Evolutionary conservation across 83 land plant genomes (phyloP), one percentile per base, ranked within the genome.

Genomic region (Thuja plicata): DNA sequence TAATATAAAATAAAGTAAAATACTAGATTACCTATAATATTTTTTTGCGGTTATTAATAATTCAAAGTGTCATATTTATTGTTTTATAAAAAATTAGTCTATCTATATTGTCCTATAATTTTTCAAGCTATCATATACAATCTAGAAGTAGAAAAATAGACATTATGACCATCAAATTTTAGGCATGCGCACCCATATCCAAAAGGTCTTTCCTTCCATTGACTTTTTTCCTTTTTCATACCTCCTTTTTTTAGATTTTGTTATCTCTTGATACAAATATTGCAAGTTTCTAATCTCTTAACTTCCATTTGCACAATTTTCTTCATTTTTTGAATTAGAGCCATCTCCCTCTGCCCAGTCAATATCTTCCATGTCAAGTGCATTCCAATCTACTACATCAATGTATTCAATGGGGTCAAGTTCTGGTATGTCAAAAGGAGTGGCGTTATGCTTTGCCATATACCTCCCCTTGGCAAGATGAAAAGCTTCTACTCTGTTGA

Each of bases 401-500:
- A 91, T 92, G 89, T 90, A 91, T 32, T 73, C 88, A 76, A 92
- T 89, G 2, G 93, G 93, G 35, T 92, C 91, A 50, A 93, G 93
- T 3, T 81, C 70, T 41, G 91, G 60, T 8, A 90, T 85, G 34
- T 87, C 87, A 90, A 90, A 90, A 3, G 89, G 86, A 35, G 83
- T 88, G 19, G 88, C 91, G 88, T 91, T 90, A 77, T 88, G 87
- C 30, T 90, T 40, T 50, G 91, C 89, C 91, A 93, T 90, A 48
- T 55, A 94, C 0, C 94, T 88, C 16, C 54, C 35, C 80, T 91
- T 92, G 74, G 95, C 93, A 85, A 89, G 90, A 8, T 90, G 55
- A 34, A 94, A 91, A 37, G 94, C 90, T 80, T 92, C 94, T 91
- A 89, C 87, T 38, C 92, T 48, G 93, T 94, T 30, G 93, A 92